Evolutionary conservation across 2,329 filamentous ascomycete genomes (phyloP).

Genomic region (Xylaria sp.): DNA sequence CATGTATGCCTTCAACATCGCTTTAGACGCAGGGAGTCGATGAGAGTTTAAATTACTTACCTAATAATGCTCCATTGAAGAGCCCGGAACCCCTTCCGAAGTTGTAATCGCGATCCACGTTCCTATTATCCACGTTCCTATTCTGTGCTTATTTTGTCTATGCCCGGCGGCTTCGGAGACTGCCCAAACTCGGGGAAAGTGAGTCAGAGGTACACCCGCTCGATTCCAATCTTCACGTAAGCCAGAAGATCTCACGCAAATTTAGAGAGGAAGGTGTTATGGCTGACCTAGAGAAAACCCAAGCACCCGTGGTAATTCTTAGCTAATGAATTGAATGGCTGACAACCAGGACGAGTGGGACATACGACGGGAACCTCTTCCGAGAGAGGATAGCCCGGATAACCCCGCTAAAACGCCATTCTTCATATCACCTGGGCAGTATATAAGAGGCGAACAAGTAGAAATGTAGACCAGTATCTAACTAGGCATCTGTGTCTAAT

Average conservation of each 20-base stretch:
- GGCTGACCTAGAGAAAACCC: neutral
- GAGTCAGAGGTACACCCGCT: neutral
- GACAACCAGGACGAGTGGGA: neutral
- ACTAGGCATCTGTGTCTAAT: neutral
- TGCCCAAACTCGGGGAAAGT: neutral
- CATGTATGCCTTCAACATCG: neutral
- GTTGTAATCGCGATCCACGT: neutral
- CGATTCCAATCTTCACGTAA: neutral
- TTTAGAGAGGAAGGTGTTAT: neutral
- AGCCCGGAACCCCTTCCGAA: neutral
- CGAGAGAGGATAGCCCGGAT: neutral
- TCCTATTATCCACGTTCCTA: neutral
- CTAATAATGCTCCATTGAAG: neutral
- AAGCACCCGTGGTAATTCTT: neutral
- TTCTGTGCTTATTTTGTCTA: neutral
- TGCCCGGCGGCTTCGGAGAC: neutral
- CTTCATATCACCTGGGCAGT: too few species aligned
- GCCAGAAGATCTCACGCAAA: neutral
- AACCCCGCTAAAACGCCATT: conserved; percentile 8
- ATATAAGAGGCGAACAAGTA: neutral
- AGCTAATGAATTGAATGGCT: neutral
- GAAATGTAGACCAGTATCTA: neutral
- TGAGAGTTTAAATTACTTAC: neutral
- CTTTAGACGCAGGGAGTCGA: neutral
- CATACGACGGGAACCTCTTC: neutral